A percentile compares a stretch with the other conserved stretches of the same genome.
phyloP scores from a whole-genome alignment of 352 stramenopile species.

The Globisporangium ultimum region DNA sequence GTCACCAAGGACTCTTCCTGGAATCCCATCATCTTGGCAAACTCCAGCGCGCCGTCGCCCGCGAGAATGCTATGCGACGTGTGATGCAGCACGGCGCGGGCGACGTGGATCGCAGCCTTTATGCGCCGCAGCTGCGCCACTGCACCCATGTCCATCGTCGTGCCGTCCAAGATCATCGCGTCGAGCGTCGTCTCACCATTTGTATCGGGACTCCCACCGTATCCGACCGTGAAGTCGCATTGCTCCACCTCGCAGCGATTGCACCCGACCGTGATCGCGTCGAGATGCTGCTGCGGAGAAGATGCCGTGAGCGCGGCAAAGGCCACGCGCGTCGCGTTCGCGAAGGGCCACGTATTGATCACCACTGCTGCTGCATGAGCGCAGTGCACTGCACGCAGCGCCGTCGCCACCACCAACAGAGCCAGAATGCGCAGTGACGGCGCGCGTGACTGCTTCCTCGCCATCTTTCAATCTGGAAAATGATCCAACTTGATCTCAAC shows the following conservation, averaged over 20 bases:
- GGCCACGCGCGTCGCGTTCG: slow-evolving; percentile 57
- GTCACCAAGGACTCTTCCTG: slow-evolving; percentile 71
- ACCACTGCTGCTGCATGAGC: slow-evolving; percentile 41
- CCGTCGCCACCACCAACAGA: no score
- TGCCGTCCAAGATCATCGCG: slow-evolving; percentile 89
- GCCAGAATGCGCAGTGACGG: no score
- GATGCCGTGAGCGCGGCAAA: slow-evolving; percentile 41
- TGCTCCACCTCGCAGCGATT: slow-evolving; percentile 81
- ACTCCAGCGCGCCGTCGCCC: slow-evolving; percentile 78
- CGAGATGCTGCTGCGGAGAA: slow-evolving; percentile 25
- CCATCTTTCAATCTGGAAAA: no score
- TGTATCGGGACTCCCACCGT: slow-evolving; percentile 83
- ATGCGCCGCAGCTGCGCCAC: slow-evolving; percentile 79
- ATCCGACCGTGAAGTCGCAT: slow-evolving; percentile 88
- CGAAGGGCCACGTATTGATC: slow-evolving; percentile 86
- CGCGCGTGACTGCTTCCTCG: no score
- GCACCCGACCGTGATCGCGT: slow-evolving; percentile 69
- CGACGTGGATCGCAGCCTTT: slow-evolving; percentile 82
- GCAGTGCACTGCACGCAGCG: no score
- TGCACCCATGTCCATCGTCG: slow-evolving; percentile 80
- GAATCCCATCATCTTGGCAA: slow-evolving; percentile 91
- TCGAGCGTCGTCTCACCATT: slow-evolving; percentile 88
- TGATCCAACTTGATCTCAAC: no score
- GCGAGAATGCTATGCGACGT: slow-evolving; percentile 86
- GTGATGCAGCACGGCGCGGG: slow-evolving; percentile 85